Conservation (phyloP, 352 stramenopile genomes). For the Globisporangium spiculum region DNA sequence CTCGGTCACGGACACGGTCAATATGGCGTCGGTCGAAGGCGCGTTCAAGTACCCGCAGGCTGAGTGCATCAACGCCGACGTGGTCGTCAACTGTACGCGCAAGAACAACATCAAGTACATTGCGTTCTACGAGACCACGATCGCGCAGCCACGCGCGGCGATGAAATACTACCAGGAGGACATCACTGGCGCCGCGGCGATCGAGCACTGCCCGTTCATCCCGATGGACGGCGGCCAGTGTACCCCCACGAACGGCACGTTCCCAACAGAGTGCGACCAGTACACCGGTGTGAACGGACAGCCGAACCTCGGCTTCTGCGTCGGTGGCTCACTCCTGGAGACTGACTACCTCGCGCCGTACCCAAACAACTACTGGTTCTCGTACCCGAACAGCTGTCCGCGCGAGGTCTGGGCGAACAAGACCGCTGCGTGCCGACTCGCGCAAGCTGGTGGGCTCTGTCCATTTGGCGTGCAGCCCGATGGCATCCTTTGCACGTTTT, state of each 20-base stretch:
- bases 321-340: conserved; percentile 39
- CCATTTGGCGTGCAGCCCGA: conserved; percentile 45
- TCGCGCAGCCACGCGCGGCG: conserved; percentile 39
- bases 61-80: conserved; percentile 52
- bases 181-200: conserved; percentile 11
- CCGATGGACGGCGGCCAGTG: conserved; percentile 63
- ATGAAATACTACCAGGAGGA: conserved; percentile 46
- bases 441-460: conserved; percentile 46
- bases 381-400: conserved; percentile 73
- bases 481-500: conserved; percentile 60
- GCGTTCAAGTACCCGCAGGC: conserved; percentile 62
- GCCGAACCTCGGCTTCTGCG: conserved; percentile 43
- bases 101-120: conserved; percentile 64
- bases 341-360: conserved; percentile 63
- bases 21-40: conserved; percentile 50
- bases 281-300: conserved; percentile 45
- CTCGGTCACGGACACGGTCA: conserved; percentile 47
- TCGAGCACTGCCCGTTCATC: conserved; percentile 52
- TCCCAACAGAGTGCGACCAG: conserved; percentile 46
- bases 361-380: conserved; percentile 79
- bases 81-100: conserved; percentile 37
- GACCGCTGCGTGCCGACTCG: conserved; percentile 32
- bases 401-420: conserved; percentile 38
- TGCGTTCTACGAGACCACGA: conserved; percentile 58
- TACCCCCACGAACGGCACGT: conserved; percentile 31